Conservation (phyloP, 306 rosid species). For the Cucumis cinereus region DNA sequence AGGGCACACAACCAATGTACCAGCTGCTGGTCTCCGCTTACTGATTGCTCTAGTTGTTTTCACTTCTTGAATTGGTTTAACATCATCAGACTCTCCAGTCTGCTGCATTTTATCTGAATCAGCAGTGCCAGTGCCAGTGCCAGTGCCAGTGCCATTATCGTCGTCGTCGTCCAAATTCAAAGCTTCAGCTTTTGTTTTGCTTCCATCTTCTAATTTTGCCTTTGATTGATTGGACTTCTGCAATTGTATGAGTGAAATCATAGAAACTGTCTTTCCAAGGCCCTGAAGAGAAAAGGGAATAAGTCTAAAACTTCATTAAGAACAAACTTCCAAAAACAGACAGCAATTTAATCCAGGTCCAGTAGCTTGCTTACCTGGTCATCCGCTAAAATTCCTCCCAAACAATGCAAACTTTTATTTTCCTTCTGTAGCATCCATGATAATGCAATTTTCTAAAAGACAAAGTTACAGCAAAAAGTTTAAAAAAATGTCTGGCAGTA, state of each 20-base stretch:
- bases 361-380: conserved; percentile 60
- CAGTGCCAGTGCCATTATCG: conserved; percentile 25
- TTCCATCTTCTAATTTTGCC: conserved; percentile 41
- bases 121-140: conserved; percentile 10
- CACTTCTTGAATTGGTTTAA: conserved; percentile 37
- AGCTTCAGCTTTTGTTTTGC: conserved; percentile 57
- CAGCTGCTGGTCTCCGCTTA: conserved; percentile 92
- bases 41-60: conserved; percentile 37
- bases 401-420: conserved; percentile 83
- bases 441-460: conserved; percentile 79
- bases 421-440: conserved; percentile 98
- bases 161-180: conserved; percentile 80
- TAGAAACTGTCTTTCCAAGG: conserved; percentile 94
- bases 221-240: conserved; percentile 52
- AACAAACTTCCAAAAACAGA: conserved; percentile 8
- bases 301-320: background rate
- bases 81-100: conserved; percentile 31
- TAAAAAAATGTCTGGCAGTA: background rate
- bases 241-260: conserved; percentile 84
- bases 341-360: conserved; percentile 3
- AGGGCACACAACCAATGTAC: conserved; percentile 95
- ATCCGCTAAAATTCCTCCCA: conserved; percentile 97
- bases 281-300: conserved; percentile 47
- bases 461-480: conserved; percentile 6
- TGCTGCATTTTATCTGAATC: conserved; percentile 29